phyloP scores from a whole-genome alignment of 1,284 basidiomycete species.

The Ganoderma meredithae region DNA sequence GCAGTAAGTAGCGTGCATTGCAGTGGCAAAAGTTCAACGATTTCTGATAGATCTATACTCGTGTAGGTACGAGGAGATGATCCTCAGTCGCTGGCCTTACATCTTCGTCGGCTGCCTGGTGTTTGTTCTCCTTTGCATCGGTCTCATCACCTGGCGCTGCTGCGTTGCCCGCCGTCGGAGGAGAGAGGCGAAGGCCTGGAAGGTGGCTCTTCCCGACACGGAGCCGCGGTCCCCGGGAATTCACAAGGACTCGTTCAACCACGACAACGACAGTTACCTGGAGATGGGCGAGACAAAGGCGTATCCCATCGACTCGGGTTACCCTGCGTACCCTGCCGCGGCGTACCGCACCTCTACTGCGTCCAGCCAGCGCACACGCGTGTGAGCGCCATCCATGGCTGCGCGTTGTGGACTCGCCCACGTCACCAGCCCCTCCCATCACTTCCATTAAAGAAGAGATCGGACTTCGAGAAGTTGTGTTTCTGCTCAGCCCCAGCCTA shows the following conservation, averaged over 20 bases:
- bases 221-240: slow-evolving; percentile 23
- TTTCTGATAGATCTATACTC: neutral
- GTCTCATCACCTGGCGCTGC: slow-evolving; percentile 53
- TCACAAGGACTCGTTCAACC: slow-evolving; percentile 26
- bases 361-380: slow-evolving; percentile 24
- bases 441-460: slow-evolving; percentile 34
- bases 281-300: slow-evolving; percentile 25
- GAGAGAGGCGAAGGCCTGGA: slow-evolving; percentile 26
- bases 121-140: slow-evolving; percentile 52
- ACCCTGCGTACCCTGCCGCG: neutral
- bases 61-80: slow-evolving; percentile 57
- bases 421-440: slow-evolving; percentile 8
- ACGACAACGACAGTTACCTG: slow-evolving; percentile 24
- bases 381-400: slow-evolving; percentile 2
- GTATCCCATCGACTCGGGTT: neutral
- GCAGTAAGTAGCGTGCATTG: slow-evolving; percentile 44
- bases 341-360: slow-evolving; percentile 27
- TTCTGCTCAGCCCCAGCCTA: slow-evolving; percentile 13
- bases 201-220: slow-evolving; percentile 20
- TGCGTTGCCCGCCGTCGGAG: slow-evolving; percentile 56
- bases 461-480: slow-evolving; percentile 37
- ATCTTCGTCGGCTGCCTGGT: slow-evolving; percentile 71
- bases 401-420: neutral
- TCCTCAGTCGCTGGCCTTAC: slow-evolving; percentile 79
- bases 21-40: too few relatives aligned